Evolutionary conservation across 768 basidiomycete genomes (phyloP).

Genomic region (Termitomyces sp.): DNA sequence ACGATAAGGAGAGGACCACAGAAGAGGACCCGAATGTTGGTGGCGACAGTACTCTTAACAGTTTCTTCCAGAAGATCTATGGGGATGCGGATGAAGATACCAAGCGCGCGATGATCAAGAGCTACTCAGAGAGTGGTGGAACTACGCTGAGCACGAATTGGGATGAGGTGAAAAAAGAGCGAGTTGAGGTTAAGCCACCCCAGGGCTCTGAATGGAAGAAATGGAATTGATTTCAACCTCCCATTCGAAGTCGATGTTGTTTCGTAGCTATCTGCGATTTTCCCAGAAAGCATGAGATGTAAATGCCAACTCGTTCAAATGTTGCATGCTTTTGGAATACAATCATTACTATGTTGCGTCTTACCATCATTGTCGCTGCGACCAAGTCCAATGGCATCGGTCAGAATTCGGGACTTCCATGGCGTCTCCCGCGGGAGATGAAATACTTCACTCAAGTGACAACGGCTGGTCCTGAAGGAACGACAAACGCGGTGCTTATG

Average conservation of each 20-base stretch:
- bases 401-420: constrained; percentile 70
- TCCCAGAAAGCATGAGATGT: neutral
- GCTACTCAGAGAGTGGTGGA: constrained; percentile 91
- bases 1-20: constrained; percentile 66
- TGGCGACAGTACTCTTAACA: constrained; percentile 83
- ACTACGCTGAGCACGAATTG: constrained; percentile 96
- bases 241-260: neutral
- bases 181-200: constrained; percentile 80
- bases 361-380: constrained; percentile 94
- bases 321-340: neutral
- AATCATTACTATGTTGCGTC: constrained; percentile 49
- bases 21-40: constrained; percentile 88
- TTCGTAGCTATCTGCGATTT: neutral
- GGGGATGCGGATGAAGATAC: constrained; percentile 90
- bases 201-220: constrained; percentile 81
- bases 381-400: constrained; percentile 90
- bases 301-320: neutral
- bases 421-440: constrained; percentile 88
- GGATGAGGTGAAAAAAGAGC: constrained; percentile 76
- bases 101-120: constrained; percentile 96
- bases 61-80: constrained; percentile 91
- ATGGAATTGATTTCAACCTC: constrained; percentile 47
- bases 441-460: constrained; percentile 89
- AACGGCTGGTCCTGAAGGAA: constrained; percentile 51
- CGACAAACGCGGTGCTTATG: constrained; percentile 84